phyloP scores from a whole-genome alignment of 2,329 filamentous ascomycete species.

The Bimuria novae-zelandiae region DNA sequence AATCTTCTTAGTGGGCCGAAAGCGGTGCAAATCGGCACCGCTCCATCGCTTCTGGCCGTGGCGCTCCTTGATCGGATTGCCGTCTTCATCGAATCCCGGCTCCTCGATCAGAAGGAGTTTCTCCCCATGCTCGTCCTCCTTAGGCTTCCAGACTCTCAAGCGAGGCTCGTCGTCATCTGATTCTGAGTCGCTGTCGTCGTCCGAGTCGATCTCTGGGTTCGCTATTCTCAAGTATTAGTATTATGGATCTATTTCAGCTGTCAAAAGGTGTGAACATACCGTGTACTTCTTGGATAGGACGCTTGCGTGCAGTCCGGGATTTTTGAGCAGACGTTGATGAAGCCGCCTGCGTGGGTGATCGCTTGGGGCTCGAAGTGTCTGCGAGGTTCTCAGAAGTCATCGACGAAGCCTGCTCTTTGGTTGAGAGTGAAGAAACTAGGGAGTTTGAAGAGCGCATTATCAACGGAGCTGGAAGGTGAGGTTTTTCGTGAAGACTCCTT shows the following conservation, averaged over 20 bases:
- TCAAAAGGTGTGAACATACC: not conserved
- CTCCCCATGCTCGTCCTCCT: not conserved
- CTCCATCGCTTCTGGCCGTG: not conserved
- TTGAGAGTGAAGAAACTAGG: too few species aligned
- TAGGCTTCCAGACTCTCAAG: not conserved
- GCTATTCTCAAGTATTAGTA: not conserved
- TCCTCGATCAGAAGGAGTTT: not conserved
- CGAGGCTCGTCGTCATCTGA: not conserved
- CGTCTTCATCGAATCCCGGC: not conserved
- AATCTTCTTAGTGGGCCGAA: not conserved
- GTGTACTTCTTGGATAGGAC: not conserved
- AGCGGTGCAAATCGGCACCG: not conserved
- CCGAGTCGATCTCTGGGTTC: not conserved
- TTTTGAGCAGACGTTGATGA: too few species aligned
- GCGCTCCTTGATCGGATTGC: not conserved
- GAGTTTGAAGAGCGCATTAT: too few species aligned
- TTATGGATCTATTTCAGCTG: not conserved
- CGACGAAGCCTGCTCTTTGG: too few species aligned
- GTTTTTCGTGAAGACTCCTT: too few species aligned
- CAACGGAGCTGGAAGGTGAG: too few species aligned
- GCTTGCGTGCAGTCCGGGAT: too few species aligned
- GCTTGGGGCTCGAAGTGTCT: too few species aligned
- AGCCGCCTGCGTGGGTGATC: too few species aligned
- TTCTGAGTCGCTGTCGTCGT: not conserved
- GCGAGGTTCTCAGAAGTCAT: too few species aligned